Evolutionary conservation across 352 stramenopile genomes (phyloP).

Genomic region (Thraustotheca clavata): DNA sequence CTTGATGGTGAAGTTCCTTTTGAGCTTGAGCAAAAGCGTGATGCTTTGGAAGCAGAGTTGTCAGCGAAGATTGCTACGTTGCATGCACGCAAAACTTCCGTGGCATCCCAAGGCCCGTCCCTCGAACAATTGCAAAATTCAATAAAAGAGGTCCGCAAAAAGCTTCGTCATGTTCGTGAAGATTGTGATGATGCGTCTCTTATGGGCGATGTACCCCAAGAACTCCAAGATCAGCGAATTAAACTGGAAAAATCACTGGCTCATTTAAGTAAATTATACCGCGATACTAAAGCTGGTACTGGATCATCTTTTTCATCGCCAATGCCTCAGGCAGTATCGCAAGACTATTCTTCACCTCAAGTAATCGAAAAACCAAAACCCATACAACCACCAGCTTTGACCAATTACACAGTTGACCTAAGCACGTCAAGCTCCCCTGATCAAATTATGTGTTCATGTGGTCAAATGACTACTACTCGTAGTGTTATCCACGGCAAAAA

Average conservation of each 20-base stretch:
- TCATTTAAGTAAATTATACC: constrained; percentile 8
- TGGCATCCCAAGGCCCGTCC: background rate
- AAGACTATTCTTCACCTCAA: background rate
- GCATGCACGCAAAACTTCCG: background rate
- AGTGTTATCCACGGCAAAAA: constrained; percentile 63
- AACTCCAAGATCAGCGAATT: constrained; percentile 35
- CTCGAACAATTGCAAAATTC: constrained; percentile 30
- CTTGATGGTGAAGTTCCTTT: constrained; percentile 62
- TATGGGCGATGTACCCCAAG: constrained; percentile 55
- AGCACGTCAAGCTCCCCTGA: too few species aligned
- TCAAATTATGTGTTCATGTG: constrained; percentile 41
- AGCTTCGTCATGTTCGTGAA: constrained; percentile 58
- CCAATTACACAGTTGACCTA: too few species aligned
- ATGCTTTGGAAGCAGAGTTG: constrained; percentile 51
- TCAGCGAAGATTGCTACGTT: constrained; percentile 6
- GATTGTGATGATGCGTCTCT: constrained; percentile 77
- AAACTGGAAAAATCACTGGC: constrained; percentile 51
- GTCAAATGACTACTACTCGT: constrained; percentile 42
- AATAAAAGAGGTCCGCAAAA: constrained; percentile 57
- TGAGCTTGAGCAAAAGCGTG: constrained; percentile 36
- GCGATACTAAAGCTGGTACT: background rate
- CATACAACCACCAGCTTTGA: too few species aligned
- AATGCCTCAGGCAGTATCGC: background rate
- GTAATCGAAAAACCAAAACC: too few species aligned
- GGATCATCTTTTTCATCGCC: background rate